Conservation (phyloP, 2,329 filamentous ascomycete genomes). For the Fusarium piperis region DNA sequence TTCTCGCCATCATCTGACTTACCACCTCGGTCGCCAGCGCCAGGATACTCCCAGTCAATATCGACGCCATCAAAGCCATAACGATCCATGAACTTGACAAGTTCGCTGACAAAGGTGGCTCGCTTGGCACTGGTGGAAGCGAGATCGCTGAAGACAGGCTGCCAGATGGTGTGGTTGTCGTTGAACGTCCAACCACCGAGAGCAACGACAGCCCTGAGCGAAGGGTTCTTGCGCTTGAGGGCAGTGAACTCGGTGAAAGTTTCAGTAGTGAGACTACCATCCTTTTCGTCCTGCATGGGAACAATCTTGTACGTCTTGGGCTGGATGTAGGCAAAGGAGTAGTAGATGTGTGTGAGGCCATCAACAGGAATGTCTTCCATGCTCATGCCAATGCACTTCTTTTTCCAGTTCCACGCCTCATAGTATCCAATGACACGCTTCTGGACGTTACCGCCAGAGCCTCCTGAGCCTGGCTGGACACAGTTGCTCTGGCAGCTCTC, state of each 20-base stretch:
- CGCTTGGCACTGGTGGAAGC: constrained; percentile 35
- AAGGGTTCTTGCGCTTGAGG: constrained; percentile 42
- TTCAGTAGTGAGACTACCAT: not conserved
- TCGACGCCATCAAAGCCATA: constrained; percentile 44
- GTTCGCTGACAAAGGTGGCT: constrained; percentile 49
- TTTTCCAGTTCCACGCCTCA: constrained; percentile 31
- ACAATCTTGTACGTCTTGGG: constrained; percentile 42
- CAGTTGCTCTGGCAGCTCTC: not conserved
- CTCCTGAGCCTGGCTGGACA: not conserved
- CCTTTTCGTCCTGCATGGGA: constrained; percentile 38
- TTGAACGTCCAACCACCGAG: constrained; percentile 55
- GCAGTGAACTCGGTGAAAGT: constrained; percentile 42
- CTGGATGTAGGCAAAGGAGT: constrained; percentile 49
- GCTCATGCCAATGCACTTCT: constrained; percentile 9
- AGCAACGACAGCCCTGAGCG: constrained; percentile 46
- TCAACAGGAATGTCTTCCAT: constrained; percentile 30
- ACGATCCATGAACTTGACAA: constrained; percentile 34
- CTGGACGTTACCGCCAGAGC: not conserved
- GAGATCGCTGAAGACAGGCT: constrained; percentile 41
- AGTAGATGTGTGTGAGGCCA: constrained; percentile 42
- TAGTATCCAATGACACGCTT: not conserved
- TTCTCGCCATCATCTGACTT: constrained; percentile 34
- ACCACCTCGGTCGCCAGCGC: constrained; percentile 36
- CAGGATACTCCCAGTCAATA: constrained; percentile 44
- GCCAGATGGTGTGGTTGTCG: constrained; percentile 6